A percentile compares a stretch with the other conserved stretches of the same genome.
Evolutionary conservation across 2,329 filamentous ascomycete genomes (phyloP).

Genomic region (Paraphoma chrysanthemicola): DNA sequence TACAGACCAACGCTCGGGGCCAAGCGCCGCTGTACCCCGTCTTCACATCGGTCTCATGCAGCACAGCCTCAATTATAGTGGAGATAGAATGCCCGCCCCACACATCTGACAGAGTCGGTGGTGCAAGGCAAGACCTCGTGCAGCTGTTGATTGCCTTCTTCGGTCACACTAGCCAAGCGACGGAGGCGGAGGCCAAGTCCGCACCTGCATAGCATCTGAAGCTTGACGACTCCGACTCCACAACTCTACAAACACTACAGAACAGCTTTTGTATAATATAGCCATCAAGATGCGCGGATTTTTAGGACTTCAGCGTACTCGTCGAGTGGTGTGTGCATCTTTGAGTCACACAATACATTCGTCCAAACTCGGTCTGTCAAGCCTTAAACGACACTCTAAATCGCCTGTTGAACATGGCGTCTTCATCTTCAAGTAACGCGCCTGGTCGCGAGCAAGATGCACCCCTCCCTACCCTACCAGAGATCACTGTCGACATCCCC

Average conservation of each 20-base stretch:
- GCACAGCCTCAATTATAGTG: constrained; percentile 23
- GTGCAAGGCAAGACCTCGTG: background rate
- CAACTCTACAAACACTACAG: constrained; percentile 8
- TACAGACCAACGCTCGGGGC: constrained; percentile 1
- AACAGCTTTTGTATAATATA: constrained; percentile 15
- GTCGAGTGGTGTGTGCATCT: constrained; percentile 6
- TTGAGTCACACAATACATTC: constrained; percentile 2
- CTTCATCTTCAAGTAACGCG: constrained; percentile 17
- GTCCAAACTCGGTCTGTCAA: background rate
- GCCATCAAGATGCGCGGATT: constrained; percentile 11
- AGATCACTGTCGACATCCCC: constrained; percentile 34
- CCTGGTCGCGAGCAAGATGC: constrained; percentile 20
- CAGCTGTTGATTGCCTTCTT: background rate
- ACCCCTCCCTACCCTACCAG: constrained; percentile 26
- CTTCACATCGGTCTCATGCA: constrained; percentile 17
- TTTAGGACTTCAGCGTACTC: constrained; percentile 4
- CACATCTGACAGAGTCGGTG: constrained; percentile 1
- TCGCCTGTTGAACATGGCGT: constrained; percentile 32
- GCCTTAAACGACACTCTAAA: constrained; percentile 10
- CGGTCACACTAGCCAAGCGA: constrained; percentile 15
- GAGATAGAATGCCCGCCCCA: constrained; percentile 2
- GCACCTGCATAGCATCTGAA: constrained; percentile 18
- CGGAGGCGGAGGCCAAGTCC: constrained; percentile 20
- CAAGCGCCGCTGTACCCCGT: constrained; percentile 11
- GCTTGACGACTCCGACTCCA: constrained; percentile 6